Percentiles rank a stretch among this genome's conserved stretches.
Conservation (phyloP, 345 rosid genomes). For the Iberis pinnata region DNA sequence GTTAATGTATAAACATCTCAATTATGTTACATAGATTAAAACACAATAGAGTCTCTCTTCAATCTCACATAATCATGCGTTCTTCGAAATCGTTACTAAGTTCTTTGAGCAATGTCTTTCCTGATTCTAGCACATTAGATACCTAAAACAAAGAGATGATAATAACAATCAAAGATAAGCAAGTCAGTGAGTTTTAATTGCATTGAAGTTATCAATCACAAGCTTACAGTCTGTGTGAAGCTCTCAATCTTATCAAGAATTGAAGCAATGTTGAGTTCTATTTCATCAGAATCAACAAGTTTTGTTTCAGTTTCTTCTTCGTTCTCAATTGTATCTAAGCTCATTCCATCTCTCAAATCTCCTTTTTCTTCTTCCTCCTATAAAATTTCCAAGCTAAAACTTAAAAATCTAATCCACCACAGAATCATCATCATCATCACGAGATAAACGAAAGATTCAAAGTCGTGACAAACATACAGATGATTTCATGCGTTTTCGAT, state of each 20-base stretch:
- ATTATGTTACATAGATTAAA: background rate
- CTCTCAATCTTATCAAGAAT: constrained; percentile 67
- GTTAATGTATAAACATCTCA: constrained; percentile 4
- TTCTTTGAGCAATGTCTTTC: constrained; percentile 69
- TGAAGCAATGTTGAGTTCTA: constrained; percentile 53
- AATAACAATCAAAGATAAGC: background rate
- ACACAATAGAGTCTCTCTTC: background rate
- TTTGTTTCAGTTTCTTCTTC: constrained; percentile 45
- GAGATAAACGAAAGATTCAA: constrained; percentile 8
- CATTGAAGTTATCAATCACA: background rate
- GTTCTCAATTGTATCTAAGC: constrained; percentile 35
- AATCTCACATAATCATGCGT: constrained; percentile 53
- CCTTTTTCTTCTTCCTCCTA: constrained; percentile 50
- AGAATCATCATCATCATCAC: constrained; percentile 13
- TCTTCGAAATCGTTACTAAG: constrained; percentile 74
- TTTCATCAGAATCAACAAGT: constrained; percentile 63
- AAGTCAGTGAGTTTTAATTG: too few species aligned
- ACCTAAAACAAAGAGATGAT: constrained; percentile 36
- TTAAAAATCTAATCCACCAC: background rate
- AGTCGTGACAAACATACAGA: constrained; percentile 34
- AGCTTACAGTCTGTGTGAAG: constrained; percentile 65
- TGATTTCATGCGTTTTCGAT: constrained; percentile 56
- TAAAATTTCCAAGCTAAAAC: background rate
- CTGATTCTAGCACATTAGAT: constrained; percentile 69
- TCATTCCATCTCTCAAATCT: constrained; percentile 30